Evolutionary conservation across 2,329 filamentous ascomycete species (phyloP), one percentile per base, ranked within the genome.

Genomic region (Colletotrichum shisoi): DNA sequence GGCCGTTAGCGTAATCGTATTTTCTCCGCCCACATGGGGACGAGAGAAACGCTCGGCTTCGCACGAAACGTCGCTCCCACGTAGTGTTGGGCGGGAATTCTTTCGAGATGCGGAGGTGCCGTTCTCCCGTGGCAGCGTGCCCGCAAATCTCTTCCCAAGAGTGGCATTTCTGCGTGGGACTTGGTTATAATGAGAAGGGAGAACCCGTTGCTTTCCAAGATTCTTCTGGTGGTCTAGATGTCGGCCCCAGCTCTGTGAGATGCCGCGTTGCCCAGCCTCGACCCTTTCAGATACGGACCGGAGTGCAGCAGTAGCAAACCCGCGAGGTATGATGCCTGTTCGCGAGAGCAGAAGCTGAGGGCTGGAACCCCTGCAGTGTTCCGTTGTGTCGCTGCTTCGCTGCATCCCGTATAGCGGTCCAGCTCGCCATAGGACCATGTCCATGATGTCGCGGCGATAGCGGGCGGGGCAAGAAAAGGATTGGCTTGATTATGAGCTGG

Each of bases 361-460:
- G 44, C 31, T 39, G n/a, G 19, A 58, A 48, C 44, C 5, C 31
- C 37, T 58, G 56, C 56, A 58, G 39, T 58, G 13, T 58, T 48
- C 19, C 27, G 24, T 12, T 4, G 21, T 48, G n/a, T 27, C 13
- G 15, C n/a, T 53, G 27, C 31, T 53, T 39, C 11, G n/a, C 44
- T 48, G 31, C 17, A 34, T 34, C 31, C 31, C 31, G 31, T 34
- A 24, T n/a, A 58, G 19, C 44, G 44, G 11, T 24, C 31, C 24
- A 46, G 31, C 40, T 27, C 45, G n/a, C 7, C 19, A 7, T n/a
- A 13, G 27, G 19, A 48, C 15, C 21, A 24, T 46, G 42, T 15
- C 27, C 27, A 44, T 34, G 42, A 57, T 40, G 40, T 37, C 15
- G 34, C 15, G 34, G 15, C 57, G 34, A 59, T 17, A 40, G 15